These are phyloP conservation scores for Nicotiana undulata DNA, from an alignment of 257 asterid species.

Conservation along the genomic window DNA sequence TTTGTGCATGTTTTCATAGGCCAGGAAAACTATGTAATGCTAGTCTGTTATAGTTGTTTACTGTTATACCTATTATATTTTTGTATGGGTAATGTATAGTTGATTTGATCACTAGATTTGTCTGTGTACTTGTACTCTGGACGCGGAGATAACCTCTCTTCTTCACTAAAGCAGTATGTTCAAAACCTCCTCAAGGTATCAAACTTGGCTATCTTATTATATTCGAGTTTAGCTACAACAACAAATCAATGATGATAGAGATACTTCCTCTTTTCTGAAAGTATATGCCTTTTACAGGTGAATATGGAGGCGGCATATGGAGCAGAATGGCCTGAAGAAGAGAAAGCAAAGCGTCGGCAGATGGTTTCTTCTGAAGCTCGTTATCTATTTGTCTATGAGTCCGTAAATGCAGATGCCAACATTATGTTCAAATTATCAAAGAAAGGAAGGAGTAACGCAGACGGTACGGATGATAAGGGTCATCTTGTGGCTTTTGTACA, in stretches of 20 bases:
- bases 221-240: not conserved
- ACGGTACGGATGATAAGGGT: slow-evolving; percentile 28
- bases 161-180: slow-evolving; percentile 42
- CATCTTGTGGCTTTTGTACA: slow-evolving; percentile 74
- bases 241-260: not conserved
- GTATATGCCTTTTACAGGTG: slow-evolving; percentile 23
- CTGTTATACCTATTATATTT: not conserved
- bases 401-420: slow-evolving; percentile 24
- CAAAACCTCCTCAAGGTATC: slow-evolving; percentile 76
- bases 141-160: slow-evolving; percentile 57
- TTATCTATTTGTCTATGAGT: slow-evolving; percentile 62
- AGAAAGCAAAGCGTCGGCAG: slow-evolving; percentile 75
- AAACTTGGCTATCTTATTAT: slow-evolving; percentile 4
- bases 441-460: slow-evolving; percentile 17
- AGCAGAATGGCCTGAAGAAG: slow-evolving; percentile 81
- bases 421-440: slow-evolving; percentile 15
- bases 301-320: slow-evolving; percentile 88
- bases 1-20: not conserved
- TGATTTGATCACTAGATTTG: slow-evolving; percentile 35
- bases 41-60: not conserved
- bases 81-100: not conserved
- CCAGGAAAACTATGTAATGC: not conserved
- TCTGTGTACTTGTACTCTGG: slow-evolving; percentile 53
- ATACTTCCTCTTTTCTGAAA: not conserved
- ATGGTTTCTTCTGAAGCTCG: slow-evolving; percentile 75